Percentiles rank a stretch among this genome's conserved stretches.
Evolutionary conservation across 1,284 basidiomycete genomes (phyloP).

Genomic region (Peniophora sp.): DNA sequence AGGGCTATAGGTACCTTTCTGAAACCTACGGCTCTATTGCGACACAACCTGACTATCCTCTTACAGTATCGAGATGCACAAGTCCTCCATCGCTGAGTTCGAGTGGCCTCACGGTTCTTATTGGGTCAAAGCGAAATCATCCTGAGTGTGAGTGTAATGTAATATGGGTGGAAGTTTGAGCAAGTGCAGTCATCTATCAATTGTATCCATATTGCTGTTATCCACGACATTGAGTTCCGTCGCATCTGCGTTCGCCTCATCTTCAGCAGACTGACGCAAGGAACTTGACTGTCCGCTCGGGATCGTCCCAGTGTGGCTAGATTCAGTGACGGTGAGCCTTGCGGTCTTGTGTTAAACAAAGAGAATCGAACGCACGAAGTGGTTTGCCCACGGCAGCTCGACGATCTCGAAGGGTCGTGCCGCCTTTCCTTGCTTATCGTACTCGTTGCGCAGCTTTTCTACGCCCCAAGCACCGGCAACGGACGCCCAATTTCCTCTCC

Average conservation of each 20-base stretch:
- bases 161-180: neutral
- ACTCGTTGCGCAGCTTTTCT: constrained; percentile 8
- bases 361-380: constrained; percentile 13
- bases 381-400: constrained; percentile 15
- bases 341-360: no score
- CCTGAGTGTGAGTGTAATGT: neutral
- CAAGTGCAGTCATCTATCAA: neutral
- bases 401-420: constrained; percentile 11
- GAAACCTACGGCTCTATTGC: neutral
- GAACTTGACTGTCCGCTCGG: constrained; percentile 9
- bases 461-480: constrained; percentile 12
- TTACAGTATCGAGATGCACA: constrained; percentile 68
- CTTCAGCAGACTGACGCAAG: constrained; percentile 4
- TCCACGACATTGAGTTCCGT: neutral
- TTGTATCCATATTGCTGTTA: neutral
- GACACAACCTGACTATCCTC: neutral
- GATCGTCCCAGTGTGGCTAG: constrained; percentile 15
- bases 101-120: constrained; percentile 73
- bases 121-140: constrained; percentile 35
- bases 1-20: constrained; percentile 61
- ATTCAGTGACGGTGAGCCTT: no score
- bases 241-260: neutral
- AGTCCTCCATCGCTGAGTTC: constrained; percentile 62
- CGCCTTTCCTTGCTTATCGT: constrained; percentile 6
- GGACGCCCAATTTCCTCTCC: constrained; percentile 12